Base-by-base conservation (phyloP, 441 rosid species). In the Bruguiera hainesii region DNA sequence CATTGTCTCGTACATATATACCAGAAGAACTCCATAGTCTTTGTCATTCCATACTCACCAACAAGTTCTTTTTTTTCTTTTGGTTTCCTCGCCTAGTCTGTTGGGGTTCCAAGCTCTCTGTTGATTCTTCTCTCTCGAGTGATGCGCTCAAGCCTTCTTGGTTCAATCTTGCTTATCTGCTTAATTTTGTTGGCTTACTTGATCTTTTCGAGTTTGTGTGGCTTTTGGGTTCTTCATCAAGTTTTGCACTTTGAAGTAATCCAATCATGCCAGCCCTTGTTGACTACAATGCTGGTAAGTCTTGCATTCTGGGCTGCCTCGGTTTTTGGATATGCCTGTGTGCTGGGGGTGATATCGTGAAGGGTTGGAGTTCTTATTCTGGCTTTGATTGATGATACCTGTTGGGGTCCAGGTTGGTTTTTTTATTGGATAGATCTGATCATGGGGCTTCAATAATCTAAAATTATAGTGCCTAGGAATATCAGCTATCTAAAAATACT, bases 181-280 rank as follows among this genome's bases (percentile, higher is more conserved):
- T 11, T 61, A 7, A 6, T 35, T 11, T 70, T 74, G 50, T 49
- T 26, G 61, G 70, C 58, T 56, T 68, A 67, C 69, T 65, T 61
- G 49, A 3, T 57, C n/a, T 29, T 25, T 72, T 35, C 42, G 3
- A 29, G 28, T 48, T 77, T 64, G 53, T 60, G 46, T 28, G 62
- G 55, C 61, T 60, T 74, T 66, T 63, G 26, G 63, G 67, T 49
- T 71, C 76, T 76, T 13, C 18, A 42, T 61, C 23, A 20, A 73
- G 70, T 31, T 59, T 63, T 59, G 56, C 52, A 25, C 66, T 60
- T 61, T 62, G 9, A 21, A 52, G 58, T 46, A 50, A 31, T 69
- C 70, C 68, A 75, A 73, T 37, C 83, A 88, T 88, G 94, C 86
- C 89, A 72, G 70, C 91, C 75, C 84, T 88, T 68, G 85, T 86